Evolutionary conservation across 2,329 filamentous ascomycete species (phyloP).

Genomic region (Cytospora schulzeri): DNA sequence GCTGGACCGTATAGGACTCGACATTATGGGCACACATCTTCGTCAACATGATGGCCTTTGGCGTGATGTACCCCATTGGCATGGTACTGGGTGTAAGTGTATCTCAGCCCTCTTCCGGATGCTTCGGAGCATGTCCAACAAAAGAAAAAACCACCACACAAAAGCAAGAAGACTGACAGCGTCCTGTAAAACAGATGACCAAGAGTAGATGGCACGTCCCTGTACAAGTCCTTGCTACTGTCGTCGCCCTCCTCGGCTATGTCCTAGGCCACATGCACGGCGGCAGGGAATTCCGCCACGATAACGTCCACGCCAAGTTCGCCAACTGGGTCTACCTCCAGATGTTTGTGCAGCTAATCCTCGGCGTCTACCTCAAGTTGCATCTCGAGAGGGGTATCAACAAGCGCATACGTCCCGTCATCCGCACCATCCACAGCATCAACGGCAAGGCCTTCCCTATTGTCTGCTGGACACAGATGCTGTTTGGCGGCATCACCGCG

Average conservation of each 20-base stretch:
- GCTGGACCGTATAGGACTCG: conserved; percentile 59
- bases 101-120: background rate
- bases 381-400: conserved; percentile 86
- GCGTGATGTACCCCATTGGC: conserved; percentile 87
- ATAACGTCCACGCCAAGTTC: conserved; percentile 80
- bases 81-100: conserved; percentile 87
- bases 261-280: conserved; percentile 90
- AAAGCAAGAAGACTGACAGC: background rate
- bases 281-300: conserved; percentile 76
- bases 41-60: conserved; percentile 83
- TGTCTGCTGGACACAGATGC: conserved; percentile 87
- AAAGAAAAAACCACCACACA: background rate
- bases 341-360: conserved; percentile 72
- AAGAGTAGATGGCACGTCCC: conserved; percentile 95
- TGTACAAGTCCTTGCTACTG: conserved; percentile 73
- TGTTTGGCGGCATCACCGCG: conserved; percentile 91
- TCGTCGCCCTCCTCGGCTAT: conserved; percentile 80
- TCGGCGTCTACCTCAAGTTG: conserved; percentile 86
- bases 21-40: conserved; percentile 94
- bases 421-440: conserved; percentile 75
- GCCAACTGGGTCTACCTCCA: conserved; percentile 80
- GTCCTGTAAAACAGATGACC: conserved; percentile 62
- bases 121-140: background rate
- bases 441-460: conserved; percentile 87
- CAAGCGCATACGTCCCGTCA: conserved; percentile 71